Conservation (phyloP, 2,329 filamentous ascomycete species). For the Penicillium crustosum region DNA sequence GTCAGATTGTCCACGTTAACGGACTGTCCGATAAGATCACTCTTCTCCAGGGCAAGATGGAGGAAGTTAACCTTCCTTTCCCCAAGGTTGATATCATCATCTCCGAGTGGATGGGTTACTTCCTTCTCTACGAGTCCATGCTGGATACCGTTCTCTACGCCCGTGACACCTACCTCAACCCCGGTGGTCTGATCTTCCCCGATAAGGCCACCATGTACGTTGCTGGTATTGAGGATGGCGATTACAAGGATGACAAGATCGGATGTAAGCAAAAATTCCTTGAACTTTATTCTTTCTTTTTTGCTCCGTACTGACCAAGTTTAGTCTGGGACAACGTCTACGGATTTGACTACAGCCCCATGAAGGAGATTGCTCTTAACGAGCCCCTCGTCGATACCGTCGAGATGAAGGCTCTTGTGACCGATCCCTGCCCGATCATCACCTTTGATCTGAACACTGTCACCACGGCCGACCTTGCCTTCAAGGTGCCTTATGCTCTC, state of each 20-base stretch:
- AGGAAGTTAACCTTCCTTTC: conserved; percentile 90
- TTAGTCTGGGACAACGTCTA: conserved; percentile 99
- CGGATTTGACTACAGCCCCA: conserved; percentile 91
- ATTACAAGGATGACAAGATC: conserved; percentile 99
- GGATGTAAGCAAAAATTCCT: conserved; percentile 67
- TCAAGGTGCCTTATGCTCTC: conserved; percentile 75
- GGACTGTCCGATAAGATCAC: conserved; percentile 96
- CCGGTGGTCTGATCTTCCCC: conserved; percentile 92
- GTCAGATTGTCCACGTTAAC: conserved; percentile 89
- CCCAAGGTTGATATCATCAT: conserved; percentile 99
- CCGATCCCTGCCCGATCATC: conserved; percentile 80
- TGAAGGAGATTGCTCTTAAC: conserved; percentile 89
- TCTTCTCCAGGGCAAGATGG: conserved; percentile 98
- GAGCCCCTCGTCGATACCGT: conserved; percentile 98
- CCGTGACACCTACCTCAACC: conserved; percentile 83
- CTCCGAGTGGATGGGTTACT: conserved; percentile 99
- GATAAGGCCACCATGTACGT: conserved; percentile 98
- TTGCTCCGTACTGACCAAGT: conserved; percentile 25
- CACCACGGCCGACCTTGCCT: conserved; percentile 77
- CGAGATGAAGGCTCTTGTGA: conserved; percentile 94
- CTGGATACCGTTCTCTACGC: conserved; percentile 97
- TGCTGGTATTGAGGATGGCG: conserved; percentile 95
- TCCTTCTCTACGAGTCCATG: conserved; percentile 98
- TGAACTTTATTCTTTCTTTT: background rate
- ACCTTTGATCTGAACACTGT: conserved; percentile 93